phyloP scores from a whole-genome alignment of 2,329 filamentous ascomycete genomes.

The Cryphonectria carpinicola region DNA sequence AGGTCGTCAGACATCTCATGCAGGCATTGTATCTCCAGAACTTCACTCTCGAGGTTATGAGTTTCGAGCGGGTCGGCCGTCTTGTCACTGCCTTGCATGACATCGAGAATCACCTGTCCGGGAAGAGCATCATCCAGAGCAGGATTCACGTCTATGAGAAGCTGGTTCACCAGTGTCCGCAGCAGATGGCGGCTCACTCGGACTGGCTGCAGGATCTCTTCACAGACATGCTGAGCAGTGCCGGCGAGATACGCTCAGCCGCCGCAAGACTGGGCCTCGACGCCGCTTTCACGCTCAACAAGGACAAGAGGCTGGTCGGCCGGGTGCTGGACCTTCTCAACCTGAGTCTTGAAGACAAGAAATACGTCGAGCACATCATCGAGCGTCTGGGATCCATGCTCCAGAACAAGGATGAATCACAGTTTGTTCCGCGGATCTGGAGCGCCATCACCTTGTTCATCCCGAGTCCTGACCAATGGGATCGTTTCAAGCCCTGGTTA shows the following conservation, averaged over 20 bases:
- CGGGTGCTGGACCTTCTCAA: constrained; percentile 68
- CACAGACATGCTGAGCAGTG: constrained; percentile 76
- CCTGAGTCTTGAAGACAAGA: constrained; percentile 59
- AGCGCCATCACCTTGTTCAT: constrained; percentile 79
- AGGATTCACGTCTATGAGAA: constrained; percentile 79
- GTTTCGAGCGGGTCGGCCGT: constrained; percentile 67
- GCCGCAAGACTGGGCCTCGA: constrained; percentile 77
- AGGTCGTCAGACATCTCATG: constrained; percentile 77
- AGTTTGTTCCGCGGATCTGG: constrained; percentile 86
- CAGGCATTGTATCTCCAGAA: constrained; percentile 80
- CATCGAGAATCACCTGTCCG: constrained; percentile 73
- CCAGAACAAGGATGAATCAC: constrained; percentile 62
- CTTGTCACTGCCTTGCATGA: constrained; percentile 72
- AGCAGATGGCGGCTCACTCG: constrained; percentile 70
- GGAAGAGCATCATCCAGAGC: constrained; percentile 79
- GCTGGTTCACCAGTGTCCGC: constrained; percentile 71
- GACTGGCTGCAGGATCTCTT: constrained; percentile 86
- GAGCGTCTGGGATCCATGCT: constrained; percentile 71
- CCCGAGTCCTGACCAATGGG: constrained; percentile 72
- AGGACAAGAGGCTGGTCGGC: constrained; percentile 68
- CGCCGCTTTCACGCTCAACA: constrained; percentile 69
- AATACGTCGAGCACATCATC: constrained; percentile 71
- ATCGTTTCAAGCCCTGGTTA: constrained; percentile 75
- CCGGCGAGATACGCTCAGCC: constrained; percentile 75
- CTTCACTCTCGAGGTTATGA: constrained; percentile 77